Evolutionary conservation across 257 asterid genomes (phyloP).

Genomic region (Nicotiana paniculata): DNA sequence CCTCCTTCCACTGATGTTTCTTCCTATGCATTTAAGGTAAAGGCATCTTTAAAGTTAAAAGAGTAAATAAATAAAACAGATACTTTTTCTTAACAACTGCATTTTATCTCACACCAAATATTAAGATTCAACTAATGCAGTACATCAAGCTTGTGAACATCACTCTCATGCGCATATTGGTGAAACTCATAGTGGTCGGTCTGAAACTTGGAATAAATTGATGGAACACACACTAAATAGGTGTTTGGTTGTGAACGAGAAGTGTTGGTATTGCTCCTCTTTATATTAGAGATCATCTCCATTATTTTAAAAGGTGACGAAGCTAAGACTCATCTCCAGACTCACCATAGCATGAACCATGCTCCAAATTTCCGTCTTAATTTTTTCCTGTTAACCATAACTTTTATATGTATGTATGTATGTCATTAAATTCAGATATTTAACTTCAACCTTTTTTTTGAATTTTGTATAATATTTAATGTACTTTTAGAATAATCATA

Average conservation of each 20-base stretch:
- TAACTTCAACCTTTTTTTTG: too few relatives aligned
- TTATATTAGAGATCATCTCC: not conserved
- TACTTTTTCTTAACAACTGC: not conserved
- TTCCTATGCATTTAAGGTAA: too few relatives aligned
- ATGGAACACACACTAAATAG: not conserved
- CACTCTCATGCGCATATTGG: not conserved
- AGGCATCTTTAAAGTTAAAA: not conserved
- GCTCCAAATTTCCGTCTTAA: not conserved
- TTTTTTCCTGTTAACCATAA: too few relatives aligned
- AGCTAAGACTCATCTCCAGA: not conserved
- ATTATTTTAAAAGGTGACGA: not conserved
- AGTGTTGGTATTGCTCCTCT: not conserved
- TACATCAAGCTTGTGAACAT: not conserved
- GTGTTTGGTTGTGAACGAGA: not conserved
- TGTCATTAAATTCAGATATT: too few relatives aligned
- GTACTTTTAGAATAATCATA: not conserved
- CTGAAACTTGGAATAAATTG: not conserved
- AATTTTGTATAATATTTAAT: too few relatives aligned
- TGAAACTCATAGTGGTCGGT: not conserved
- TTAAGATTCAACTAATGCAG: not conserved
- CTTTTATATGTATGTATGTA: too few relatives aligned
- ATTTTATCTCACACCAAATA: not conserved
- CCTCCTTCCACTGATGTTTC: too few relatives aligned
- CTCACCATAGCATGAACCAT: not conserved
- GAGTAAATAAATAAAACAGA: not conserved